phyloP scores from a whole-genome alignment of 2,329 filamentous ascomycete genomes.

The Chrysoporthe cubensis region DNA sequence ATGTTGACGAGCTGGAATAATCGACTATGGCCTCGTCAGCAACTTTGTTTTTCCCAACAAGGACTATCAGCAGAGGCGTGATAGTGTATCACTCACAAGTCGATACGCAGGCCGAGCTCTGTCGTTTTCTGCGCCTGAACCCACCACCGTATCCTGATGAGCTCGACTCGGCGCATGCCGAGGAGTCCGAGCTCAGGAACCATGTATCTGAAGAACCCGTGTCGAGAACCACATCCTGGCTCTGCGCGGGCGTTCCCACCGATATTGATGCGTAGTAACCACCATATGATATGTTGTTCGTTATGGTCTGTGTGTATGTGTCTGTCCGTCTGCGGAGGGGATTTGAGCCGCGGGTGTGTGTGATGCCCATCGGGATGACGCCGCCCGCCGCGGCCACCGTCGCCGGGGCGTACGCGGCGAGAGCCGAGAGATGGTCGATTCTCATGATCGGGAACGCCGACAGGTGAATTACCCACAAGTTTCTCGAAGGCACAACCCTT shows the following conservation, averaged over 20 bases:
- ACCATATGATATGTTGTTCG: conserved; percentile 59
- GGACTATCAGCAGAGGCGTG: neutral
- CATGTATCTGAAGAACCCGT: conserved; percentile 68
- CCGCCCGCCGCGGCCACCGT: conserved; percentile 6
- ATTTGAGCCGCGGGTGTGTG: conserved; percentile 7
- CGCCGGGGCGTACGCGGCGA: conserved; percentile 6
- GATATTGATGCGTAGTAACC: conserved; percentile 61
- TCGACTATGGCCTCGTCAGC: conserved; percentile 39
- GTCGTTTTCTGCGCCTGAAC: conserved; percentile 34
- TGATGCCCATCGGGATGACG: conserved; percentile 14
- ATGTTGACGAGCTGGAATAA: conserved; percentile 52
- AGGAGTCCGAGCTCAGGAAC: conserved; percentile 48
- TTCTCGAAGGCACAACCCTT: neutral
- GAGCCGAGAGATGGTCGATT: neutral
- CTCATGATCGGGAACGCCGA: conserved; percentile 4
- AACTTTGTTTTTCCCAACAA: neutral
- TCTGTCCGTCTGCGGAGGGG: conserved; percentile 25
- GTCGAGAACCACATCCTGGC: conserved; percentile 59
- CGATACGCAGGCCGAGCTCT: conserved; percentile 41
- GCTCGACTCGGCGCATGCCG: conserved; percentile 43
- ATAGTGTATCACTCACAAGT: conserved; percentile 44
- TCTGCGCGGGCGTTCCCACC: conserved; percentile 62
- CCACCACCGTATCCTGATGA: neutral
- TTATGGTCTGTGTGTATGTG: conserved; percentile 41
- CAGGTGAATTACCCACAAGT: neutral